phyloP scores from a whole-genome alignment of 1,284 basidiomycete species.

The Boletus semigastroideus region DNA sequence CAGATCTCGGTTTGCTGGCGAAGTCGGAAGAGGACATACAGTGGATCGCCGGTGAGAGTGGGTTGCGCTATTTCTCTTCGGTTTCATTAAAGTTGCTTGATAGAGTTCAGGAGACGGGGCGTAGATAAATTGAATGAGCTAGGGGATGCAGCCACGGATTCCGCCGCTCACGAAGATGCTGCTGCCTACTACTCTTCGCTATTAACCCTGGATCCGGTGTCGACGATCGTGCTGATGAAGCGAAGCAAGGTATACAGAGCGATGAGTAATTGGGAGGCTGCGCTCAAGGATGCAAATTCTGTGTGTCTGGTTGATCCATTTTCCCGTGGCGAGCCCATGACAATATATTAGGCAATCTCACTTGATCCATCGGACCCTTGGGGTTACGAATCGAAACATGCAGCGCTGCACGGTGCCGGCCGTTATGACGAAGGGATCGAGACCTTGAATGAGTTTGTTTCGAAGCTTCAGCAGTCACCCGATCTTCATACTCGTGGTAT shows the following conservation, averaged over 20 bases:
- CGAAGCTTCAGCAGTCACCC: constrained; percentile 6
- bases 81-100: background rate
- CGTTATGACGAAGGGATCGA: constrained; percentile 18
- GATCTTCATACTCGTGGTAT: constrained; percentile 9
- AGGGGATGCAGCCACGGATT: constrained; percentile 8
- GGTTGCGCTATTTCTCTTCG: background rate
- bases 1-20: background rate
- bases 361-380: constrained; percentile 9
- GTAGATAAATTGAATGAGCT: constrained; percentile 10
- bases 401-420: constrained; percentile 12
- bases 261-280: constrained; percentile 5
- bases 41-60: constrained; percentile 9
- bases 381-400: constrained; percentile 11
- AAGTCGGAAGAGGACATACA: background rate
- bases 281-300: constrained; percentile 15
- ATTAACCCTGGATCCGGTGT: constrained; percentile 10
- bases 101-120: constrained; percentile 15
- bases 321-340: background rate
- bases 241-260: constrained; percentile 6
- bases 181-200: constrained; percentile 7
- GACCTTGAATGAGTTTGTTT: constrained; percentile 5
- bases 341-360: constrained; percentile 8
- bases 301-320: constrained; percentile 7
- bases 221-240: constrained; percentile 5
- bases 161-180: constrained; percentile 12